A percentile compares a stretch with the other conserved stretches of the same genome.
phyloP scores from a whole-genome alignment of 2,329 filamentous ascomycete genomes.

The Aspergillus sp. region DNA sequence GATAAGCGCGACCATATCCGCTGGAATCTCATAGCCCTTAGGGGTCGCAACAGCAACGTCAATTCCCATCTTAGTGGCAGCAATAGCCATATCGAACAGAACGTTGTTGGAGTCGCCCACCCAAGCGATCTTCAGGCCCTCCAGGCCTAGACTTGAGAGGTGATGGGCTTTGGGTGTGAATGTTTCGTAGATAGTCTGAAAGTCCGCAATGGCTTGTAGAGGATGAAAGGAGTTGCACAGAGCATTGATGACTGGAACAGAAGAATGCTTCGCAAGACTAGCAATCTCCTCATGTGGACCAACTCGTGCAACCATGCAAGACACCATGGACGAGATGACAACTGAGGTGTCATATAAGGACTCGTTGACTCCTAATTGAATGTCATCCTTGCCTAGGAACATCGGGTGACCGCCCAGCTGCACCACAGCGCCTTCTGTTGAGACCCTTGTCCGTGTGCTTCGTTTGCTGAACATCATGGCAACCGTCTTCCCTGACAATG shows the following conservation, averaged over 20 bases:
- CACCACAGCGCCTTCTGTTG: conserved; percentile 88
- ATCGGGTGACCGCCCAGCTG: conserved; percentile 90
- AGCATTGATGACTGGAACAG: conserved; percentile 82
- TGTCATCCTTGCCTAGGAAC: conserved; percentile 95
- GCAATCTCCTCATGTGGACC: conserved; percentile 76
- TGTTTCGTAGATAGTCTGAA: conserved; percentile 83
- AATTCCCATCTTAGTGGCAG: conserved; percentile 82
- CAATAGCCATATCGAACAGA: conserved; percentile 89
- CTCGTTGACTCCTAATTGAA: conserved; percentile 93
- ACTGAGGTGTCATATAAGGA: conserved; percentile 89
- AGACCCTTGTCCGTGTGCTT: conserved; percentile 89
- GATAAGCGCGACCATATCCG: conserved; percentile 74
- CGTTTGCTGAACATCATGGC: conserved; percentile 98
- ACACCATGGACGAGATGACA: conserved; percentile 93
- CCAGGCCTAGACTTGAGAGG: conserved; percentile 65
- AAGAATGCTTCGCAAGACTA: conserved; percentile 71
- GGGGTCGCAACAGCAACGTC: conserved; percentile 88
- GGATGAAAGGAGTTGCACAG: conserved; percentile 92
- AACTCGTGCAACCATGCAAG: conserved; percentile 79
- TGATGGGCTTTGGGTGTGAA: conserved; percentile 59
- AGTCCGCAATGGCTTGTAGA: conserved; percentile 91
- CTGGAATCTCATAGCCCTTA: conserved; percentile 78
- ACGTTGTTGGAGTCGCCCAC: conserved; percentile 97
- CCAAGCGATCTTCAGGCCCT: conserved; percentile 92
- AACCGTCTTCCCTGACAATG: conserved; percentile 76